These are phyloP conservation scores for Stereum hirsutum DNA, from an alignment of 1,284 basidiomycete species.

Conservation along the genomic window DNA sequence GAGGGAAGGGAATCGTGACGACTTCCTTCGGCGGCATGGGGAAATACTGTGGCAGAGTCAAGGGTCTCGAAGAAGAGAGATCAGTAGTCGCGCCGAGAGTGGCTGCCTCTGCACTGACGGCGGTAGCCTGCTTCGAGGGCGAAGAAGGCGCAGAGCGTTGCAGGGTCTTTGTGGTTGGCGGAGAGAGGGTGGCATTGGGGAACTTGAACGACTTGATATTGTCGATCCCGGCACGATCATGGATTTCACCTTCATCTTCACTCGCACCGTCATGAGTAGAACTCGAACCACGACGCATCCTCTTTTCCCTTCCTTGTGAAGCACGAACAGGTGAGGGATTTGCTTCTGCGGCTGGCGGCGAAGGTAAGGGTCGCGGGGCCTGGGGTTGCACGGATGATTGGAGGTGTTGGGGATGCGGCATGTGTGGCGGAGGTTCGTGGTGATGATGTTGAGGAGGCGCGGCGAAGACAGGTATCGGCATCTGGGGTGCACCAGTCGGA, in stretches of 20 bases:
- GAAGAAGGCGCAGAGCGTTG: conserved; percentile 36
- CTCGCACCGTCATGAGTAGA: conserved; percentile 16
- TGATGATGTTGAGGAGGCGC: conserved; percentile 21
- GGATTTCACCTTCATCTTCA: conserved; percentile 37
- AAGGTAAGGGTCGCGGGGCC: conserved; percentile 24
- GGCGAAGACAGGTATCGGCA: conserved; percentile 33
- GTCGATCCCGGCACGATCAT: conserved; percentile 26
- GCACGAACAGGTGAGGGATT: conserved; percentile 26
- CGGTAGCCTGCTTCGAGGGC: conserved; percentile 22
- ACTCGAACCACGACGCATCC: conserved; percentile 45
- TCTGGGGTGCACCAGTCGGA: conserved; percentile 52
- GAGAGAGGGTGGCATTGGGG: conserved; percentile 33
- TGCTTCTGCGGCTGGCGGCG: conserved; percentile 18
- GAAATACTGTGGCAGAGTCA: conserved; percentile 26
- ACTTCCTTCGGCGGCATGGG: conserved; percentile 36
- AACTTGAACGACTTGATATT: conserved; percentile 70
- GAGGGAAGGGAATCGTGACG: too few species aligned
- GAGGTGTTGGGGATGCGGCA: background rate
- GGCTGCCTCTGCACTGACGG: conserved; percentile 25
- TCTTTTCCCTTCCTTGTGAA: conserved; percentile 67
- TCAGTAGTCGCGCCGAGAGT: conserved; percentile 38
- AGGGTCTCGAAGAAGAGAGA: background rate
- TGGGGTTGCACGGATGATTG: conserved; percentile 7
- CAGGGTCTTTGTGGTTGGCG: conserved; percentile 24
- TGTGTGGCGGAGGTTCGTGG: conserved; percentile 9